Percentiles rank a stretch among this genome's conserved stretches.
phyloP scores from a whole-genome alignment of 1,139 yeast genomes.

The Candida smagusa region DNA sequence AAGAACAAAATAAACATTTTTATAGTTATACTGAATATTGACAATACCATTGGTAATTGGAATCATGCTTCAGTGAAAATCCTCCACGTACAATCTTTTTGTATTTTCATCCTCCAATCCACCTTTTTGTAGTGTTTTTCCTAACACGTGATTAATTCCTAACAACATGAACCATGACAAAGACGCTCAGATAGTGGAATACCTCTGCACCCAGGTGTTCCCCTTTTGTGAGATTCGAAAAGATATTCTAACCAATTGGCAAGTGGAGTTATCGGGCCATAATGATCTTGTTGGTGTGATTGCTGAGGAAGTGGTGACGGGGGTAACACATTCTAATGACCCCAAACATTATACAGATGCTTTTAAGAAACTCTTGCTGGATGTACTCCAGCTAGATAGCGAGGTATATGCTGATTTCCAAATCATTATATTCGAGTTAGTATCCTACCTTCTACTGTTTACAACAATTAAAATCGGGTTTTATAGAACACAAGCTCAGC shows the following conservation, averaged over 20 bases:
- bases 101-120: too few species aligned
- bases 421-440: constrained; percentile 27
- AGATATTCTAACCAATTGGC: constrained; percentile 34
- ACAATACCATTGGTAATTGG: too few species aligned
- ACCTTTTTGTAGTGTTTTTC: too few species aligned
- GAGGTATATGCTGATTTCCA: constrained; percentile 29
- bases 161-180: neutral
- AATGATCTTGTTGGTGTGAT: constrained; percentile 4
- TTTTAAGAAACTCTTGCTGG: constrained; percentile 14
- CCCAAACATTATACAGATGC: neutral
- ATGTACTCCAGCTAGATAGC: constrained; percentile 20
- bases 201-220: constrained; percentile 23
- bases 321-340: neutral
- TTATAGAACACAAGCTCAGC: constrained; percentile 18
- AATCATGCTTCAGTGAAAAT: too few species aligned
- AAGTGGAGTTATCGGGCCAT: constrained; percentile 30
- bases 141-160: neutral
- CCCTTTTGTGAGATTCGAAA: constrained; percentile 26
- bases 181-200: constrained; percentile 11
- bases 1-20: too few species aligned
- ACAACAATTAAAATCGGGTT: constrained; percentile 26
- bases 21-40: too few species aligned
- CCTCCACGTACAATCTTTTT: too few species aligned
- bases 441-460: constrained; percentile 21
- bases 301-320: constrained; percentile 13